A percentile compares a stretch with the other conserved stretches of the same genome.
Conservation (phyloP, 192 early-diverging fungal species). For the Diversispora eburnea region DNA sequence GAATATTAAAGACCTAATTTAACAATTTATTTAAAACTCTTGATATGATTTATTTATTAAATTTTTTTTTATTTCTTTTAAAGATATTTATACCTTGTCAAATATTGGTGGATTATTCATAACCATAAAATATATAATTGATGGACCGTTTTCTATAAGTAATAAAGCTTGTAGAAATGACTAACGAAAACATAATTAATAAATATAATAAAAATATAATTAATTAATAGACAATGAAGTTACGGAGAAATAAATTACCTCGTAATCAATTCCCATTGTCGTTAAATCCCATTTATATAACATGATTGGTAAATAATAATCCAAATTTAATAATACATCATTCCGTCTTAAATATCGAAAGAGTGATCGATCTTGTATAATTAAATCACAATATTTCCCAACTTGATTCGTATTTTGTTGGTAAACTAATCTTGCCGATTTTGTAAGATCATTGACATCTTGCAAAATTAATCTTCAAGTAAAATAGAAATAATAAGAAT, state of each 20-base stretch:
- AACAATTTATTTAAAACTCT: neutral
- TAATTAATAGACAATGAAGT: neutral
- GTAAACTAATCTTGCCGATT: neutral
- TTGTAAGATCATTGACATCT: slow-evolving; percentile 1
- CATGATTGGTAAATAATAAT: slow-evolving; percentile 14
- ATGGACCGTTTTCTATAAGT: no score
- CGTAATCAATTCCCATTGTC: neutral
- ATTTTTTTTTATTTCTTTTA: no score
- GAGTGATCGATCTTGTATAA: neutral
- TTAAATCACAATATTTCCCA: neutral
- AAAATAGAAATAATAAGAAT: neutral
- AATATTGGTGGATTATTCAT: neutral
- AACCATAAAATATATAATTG: neutral
- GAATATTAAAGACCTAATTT: neutral
- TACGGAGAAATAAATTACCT: neutral
- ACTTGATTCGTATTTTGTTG: neutral
- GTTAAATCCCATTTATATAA: slow-evolving; percentile 7
- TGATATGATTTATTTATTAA: neutral
- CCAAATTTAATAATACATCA: neutral
- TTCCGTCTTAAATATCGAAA: neutral
- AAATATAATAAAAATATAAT: no score
- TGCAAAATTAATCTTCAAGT: neutral
- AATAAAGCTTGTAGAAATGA: no score
- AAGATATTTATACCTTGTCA: neutral
- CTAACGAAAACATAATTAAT: no score